Conservation (phyloP, 768 basidiomycete genomes). For the Stropharia rugosoannulata region DNA sequence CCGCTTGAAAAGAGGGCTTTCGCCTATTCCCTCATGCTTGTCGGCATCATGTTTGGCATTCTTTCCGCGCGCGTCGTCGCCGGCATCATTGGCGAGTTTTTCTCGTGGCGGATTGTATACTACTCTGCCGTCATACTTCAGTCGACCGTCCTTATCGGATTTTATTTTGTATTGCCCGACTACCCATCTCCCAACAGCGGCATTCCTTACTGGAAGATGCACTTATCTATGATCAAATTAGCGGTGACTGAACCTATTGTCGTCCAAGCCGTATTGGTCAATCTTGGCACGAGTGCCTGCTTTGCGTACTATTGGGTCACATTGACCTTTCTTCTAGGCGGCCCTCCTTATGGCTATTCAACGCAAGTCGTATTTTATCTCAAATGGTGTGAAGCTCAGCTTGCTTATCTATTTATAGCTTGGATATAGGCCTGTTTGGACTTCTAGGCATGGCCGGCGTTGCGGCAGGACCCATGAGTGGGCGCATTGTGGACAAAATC, state of each 20-base stretch:
- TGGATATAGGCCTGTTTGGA: constrained; percentile 62
- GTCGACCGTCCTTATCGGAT: constrained; percentile 48
- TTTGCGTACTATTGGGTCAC: constrained; percentile 70
- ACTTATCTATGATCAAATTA: constrained; percentile 73
- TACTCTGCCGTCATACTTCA: constrained; percentile 75
- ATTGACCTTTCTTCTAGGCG: constrained; percentile 78
- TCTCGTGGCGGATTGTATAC: constrained; percentile 73
- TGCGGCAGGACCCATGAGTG: constrained; percentile 55
- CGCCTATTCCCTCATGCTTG: constrained; percentile 71
- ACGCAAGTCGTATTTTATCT: constrained; percentile 42
- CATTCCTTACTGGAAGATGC: constrained; percentile 63
- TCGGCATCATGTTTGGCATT: constrained; percentile 66
- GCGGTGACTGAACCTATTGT: constrained; percentile 74
- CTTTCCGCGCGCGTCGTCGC: constrained; percentile 72
- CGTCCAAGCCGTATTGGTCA: constrained; percentile 63
- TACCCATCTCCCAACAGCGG: constrained; percentile 70
- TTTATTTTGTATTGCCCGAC: constrained; percentile 71
- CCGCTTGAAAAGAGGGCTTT: constrained; percentile 67
- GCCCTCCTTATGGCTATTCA: constrained; percentile 70
- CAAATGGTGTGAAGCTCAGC: neutral
- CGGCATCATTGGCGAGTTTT: constrained; percentile 71
- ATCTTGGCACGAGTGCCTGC: constrained; percentile 59
- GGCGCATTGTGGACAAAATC: constrained; percentile 57
- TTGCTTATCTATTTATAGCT: constrained; percentile 10
- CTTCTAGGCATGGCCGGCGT: constrained; percentile 61